Percentiles rank a stretch among this genome's conserved stretches.
These are phyloP conservation scores for Panaeolus cyanescens DNA, from an alignment of 768 basidiomycete genomes.

Conservation along the genomic window DNA sequence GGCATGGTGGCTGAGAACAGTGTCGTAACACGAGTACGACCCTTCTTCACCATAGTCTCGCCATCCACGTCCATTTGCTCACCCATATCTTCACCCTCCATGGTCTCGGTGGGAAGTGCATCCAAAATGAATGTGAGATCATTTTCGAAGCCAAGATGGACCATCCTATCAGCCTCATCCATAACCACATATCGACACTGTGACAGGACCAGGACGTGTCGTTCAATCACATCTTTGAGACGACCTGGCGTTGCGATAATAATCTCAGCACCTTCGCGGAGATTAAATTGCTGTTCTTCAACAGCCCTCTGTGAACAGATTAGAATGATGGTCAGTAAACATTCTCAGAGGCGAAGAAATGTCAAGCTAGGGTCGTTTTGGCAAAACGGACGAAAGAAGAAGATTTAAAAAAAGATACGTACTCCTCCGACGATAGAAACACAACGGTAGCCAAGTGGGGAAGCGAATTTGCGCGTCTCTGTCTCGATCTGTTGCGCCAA, in stretches of 20 bases:
- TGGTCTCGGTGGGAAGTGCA: constrained; percentile 81
- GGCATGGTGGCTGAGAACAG: constrained; percentile 99
- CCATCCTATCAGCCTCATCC: constrained; percentile 99
- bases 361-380: neutral
- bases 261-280: constrained; percentile 98
- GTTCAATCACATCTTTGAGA: constrained; percentile 95
- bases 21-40: constrained; percentile 89
- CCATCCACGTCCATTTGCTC: constrained; percentile 82
- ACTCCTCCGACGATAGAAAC: constrained; percentile 99
- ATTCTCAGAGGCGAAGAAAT: neutral
- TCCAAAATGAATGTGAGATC: constrained; percentile 96
- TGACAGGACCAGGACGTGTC: constrained; percentile 91
- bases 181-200: constrained; percentile 99
- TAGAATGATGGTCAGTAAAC: neutral
- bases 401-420: constrained; percentile 29
- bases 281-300: constrained; percentile 97
- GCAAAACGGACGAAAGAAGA: neutral
- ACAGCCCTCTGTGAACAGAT: constrained; percentile 65
- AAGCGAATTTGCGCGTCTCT: constrained; percentile 90
- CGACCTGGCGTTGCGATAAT: constrained; percentile 99
- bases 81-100: constrained; percentile 82
- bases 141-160: constrained; percentile 94
- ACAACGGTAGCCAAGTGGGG: constrained; percentile 87
- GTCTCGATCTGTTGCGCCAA: constrained; percentile 96
- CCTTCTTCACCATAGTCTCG: constrained; percentile 66